These are phyloP conservation scores for Nemania sp. DNA, from an alignment of 2,329 filamentous ascomycete species.

Conservation along the genomic window DNA sequence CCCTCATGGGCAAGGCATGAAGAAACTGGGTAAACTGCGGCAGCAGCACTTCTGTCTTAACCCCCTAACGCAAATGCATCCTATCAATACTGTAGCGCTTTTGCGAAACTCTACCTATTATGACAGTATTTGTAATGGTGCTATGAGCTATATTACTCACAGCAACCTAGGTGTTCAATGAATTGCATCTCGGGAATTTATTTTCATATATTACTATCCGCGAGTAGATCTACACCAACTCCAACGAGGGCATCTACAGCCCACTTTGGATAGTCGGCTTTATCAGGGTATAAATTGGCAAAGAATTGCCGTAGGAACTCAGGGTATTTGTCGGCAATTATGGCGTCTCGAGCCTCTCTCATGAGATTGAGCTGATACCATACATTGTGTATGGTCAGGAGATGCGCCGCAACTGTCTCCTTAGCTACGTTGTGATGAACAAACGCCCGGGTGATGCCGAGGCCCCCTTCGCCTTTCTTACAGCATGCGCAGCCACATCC, in stretches of 20 bases:
- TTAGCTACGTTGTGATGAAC: slow-evolving; percentile 91
- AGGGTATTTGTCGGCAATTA: slow-evolving; percentile 81
- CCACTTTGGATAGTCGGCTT: slow-evolving; percentile 76
- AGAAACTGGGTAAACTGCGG: no score
- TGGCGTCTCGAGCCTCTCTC: slow-evolving; percentile 72
- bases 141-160: not conserved
- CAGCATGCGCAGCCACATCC: slow-evolving; percentile 84
- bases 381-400: slow-evolving; percentile 93
- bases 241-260: slow-evolving; percentile 76
- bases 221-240: slow-evolving; percentile 78
- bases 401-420: slow-evolving; percentile 86
- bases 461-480: slow-evolving; percentile 65
- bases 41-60: no score
- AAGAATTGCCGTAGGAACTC: slow-evolving; percentile 82
- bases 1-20: no score
- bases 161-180: not conserved
- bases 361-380: slow-evolving; percentile 89
- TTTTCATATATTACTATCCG: slow-evolving; percentile 30
- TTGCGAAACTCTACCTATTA: no score
- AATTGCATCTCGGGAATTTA: not conserved
- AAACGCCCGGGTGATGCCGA: slow-evolving; percentile 86
- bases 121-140: not conserved
- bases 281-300: slow-evolving; percentile 68
- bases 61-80: no score
- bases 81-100: no score